A percentile compares a stretch with the other conserved stretches of the same genome.
Conservation (phyloP, 257 asterid genomes). For the Plantago ovata region DNA sequence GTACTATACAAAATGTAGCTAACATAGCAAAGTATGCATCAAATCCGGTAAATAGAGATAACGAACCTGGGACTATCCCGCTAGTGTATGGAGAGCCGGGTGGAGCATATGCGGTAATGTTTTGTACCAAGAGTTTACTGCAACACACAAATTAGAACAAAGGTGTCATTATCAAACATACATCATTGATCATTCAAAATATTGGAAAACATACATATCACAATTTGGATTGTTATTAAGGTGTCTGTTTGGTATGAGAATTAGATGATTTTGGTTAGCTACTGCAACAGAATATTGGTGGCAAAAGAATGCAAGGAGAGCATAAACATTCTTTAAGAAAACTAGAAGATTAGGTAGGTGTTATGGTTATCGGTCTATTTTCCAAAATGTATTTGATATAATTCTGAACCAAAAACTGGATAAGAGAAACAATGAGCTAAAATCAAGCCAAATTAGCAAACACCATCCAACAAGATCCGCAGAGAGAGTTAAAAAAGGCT, state of each 20-base stretch:
- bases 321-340: too few species aligned
- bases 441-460: neutral
- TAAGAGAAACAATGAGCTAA: neutral
- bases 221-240: too few species aligned
- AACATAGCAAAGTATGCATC: neutral
- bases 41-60: neutral
- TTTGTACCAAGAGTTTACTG: slow-evolving; percentile 91
- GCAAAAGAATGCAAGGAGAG: too few species aligned
- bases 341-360: neutral
- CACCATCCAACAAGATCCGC: neutral
- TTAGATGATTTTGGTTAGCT: too few species aligned
- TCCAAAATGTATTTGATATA: neutral
- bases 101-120: slow-evolving; percentile 72
- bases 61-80: slow-evolving; percentile 90
- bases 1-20: neutral
- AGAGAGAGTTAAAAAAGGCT: slow-evolving; percentile 11
- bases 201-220: too few species aligned
- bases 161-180: neutral
- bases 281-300: too few species aligned
- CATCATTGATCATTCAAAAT: neutral
- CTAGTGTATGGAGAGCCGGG: slow-evolving; percentile 76
- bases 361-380: too few species aligned
- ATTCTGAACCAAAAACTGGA: neutral
- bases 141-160: slow-evolving; percentile 21
- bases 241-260: too few species aligned